These are phyloP conservation scores for Diatrype stigma DNA, from an alignment of 2,329 filamentous ascomycete genomes.

Conservation along the genomic window DNA sequence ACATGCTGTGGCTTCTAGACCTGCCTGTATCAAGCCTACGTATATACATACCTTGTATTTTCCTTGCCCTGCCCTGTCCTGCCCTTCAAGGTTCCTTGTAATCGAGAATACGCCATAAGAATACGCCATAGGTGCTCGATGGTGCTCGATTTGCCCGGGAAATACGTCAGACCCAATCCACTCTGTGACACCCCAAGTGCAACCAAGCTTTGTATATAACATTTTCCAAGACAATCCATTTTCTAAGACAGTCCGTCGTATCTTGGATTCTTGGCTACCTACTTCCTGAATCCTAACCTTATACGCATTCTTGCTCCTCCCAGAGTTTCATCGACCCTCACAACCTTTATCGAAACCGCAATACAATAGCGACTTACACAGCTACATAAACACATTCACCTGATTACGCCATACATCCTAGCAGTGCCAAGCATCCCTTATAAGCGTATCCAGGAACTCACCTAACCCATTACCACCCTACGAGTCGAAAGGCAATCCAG, in stretches of 20 bases:
- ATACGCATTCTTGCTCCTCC: slow-evolving; percentile 10
- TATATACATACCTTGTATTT: background rate
- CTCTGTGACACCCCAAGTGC: slow-evolving; percentile 7
- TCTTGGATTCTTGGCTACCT: no score
- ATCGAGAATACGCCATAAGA: background rate
- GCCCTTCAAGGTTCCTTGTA: background rate
- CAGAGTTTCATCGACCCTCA: slow-evolving; percentile 7
- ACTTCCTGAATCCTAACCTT: no score
- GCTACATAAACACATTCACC: slow-evolving; percentile 5
- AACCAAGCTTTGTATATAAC: slow-evolving; percentile 3
- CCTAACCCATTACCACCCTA: background rate
- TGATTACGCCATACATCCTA: background rate
- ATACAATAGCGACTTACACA: background rate
- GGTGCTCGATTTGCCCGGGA: background rate
- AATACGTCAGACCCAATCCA: slow-evolving; percentile 4
- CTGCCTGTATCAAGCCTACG: no score
- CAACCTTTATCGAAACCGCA: background rate
- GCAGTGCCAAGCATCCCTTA: background rate
- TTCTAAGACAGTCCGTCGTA: slow-evolving; percentile 3
- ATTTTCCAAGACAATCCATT: slow-evolving; percentile 4
- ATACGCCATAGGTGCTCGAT: background rate
- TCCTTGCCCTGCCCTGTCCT: background rate
- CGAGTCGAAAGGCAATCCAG: background rate
- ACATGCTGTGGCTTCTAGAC: no score
- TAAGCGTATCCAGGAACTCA: background rate